Evolutionary conservation across 2,329 filamentous ascomycete species (phyloP).

Genomic region (Grosmannia clavigera): DNA sequence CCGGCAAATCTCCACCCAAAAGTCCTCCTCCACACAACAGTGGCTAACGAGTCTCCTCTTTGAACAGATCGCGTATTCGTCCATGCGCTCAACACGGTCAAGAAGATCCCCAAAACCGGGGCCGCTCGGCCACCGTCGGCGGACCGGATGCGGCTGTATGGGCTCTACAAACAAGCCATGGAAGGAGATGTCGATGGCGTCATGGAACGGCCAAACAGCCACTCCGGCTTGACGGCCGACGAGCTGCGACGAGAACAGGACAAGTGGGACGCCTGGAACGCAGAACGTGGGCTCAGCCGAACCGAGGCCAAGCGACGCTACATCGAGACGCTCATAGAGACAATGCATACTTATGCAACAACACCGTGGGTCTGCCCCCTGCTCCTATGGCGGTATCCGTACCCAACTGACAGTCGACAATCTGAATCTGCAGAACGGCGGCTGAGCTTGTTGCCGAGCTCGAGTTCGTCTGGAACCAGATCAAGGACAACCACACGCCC

Average conservation of each 20-base stretch:
- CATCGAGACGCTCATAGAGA: slow-evolving; percentile 86
- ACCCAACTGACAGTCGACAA: background rate
- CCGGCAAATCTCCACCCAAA: background rate
- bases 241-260: slow-evolving; percentile 47
- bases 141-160: slow-evolving; percentile 86
- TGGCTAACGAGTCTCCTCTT: background rate
- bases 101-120: slow-evolving; percentile 90
- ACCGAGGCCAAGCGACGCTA: slow-evolving; percentile 93
- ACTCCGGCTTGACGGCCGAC: slow-evolving; percentile 33
- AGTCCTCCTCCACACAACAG: background rate
- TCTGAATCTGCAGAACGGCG: slow-evolving; percentile 45
- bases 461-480: slow-evolving; percentile 99
- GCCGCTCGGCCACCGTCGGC: slow-evolving; percentile 74
- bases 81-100: slow-evolving; percentile 96
- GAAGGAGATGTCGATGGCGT: slow-evolving; percentile 93
- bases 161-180: slow-evolving; percentile 98
- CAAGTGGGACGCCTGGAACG: slow-evolving; percentile 93
- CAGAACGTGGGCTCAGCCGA: slow-evolving; percentile 67
- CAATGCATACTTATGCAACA: slow-evolving; percentile 91
- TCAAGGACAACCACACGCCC: slow-evolving; percentile 70
- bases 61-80: slow-evolving; percentile 86
- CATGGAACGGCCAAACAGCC: slow-evolving; percentile 63
- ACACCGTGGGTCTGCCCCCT: slow-evolving; percentile 46
- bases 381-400: background rate
- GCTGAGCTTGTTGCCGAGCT: slow-evolving; percentile 81